A percentile compares a stretch with the other conserved stretches of the same genome.
Evolutionary conservation across 2,329 filamentous ascomycete species (phyloP).

Genomic region (Bipolaris zeicola): DNA sequence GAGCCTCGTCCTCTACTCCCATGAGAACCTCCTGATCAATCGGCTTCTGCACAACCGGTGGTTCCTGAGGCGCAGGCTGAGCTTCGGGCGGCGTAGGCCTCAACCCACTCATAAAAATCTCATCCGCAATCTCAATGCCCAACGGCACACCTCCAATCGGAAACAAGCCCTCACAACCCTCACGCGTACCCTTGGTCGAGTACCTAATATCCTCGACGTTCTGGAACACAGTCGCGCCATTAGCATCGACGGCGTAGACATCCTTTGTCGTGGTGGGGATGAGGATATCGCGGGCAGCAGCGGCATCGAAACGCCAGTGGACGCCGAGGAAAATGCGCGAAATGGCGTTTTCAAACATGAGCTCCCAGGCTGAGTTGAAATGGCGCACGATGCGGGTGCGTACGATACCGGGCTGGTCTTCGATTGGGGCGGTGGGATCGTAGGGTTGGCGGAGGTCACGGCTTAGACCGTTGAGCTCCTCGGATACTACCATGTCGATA

Average conservation of each 20-base stretch:
- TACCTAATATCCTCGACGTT: constrained; percentile 18
- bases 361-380: constrained; percentile 32
- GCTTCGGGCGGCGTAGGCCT: constrained; percentile 13
- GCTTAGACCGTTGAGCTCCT: constrained; percentile 33
- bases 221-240: constrained; percentile 18
- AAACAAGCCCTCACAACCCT: constrained; percentile 10
- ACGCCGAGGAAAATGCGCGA: constrained; percentile 37
- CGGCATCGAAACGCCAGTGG: constrained; percentile 39
- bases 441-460: constrained; percentile 33
- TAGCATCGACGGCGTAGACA: constrained; percentile 15
- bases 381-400: constrained; percentile 26
- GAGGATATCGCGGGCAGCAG: constrained; percentile 25
- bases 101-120: constrained; percentile 15
- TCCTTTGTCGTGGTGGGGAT: constrained; percentile 17
- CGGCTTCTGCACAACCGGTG: not conserved
- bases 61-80: constrained; percentile 12
- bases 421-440: constrained; percentile 27
- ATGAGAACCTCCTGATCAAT: not conserved
- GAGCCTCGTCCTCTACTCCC: not conserved
- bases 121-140: constrained; percentile 21
- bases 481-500: constrained; percentile 27
- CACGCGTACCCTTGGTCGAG: constrained; percentile 13
- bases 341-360: constrained; percentile 37
- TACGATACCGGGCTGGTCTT: constrained; percentile 32
- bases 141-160: constrained; percentile 22